Evolutionary conservation across 2,329 filamentous ascomycete genomes (phyloP), one percentile per base, ranked within the genome.

Genomic region (Pseudogymnoascus sp.): DNA sequence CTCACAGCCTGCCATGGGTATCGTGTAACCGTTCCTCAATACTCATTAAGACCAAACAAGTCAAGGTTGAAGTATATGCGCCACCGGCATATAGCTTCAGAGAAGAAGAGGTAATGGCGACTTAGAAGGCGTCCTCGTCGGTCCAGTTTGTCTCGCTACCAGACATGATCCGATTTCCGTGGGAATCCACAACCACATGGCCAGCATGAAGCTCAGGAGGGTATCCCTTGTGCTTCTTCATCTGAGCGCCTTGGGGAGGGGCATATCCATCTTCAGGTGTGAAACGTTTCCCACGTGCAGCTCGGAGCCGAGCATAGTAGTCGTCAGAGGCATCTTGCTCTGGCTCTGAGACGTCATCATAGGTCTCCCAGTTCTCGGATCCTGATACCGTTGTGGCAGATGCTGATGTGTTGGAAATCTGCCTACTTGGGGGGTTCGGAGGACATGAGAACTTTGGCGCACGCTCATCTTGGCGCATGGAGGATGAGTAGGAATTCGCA

Each of bases 321-420:
- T 95, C 93, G 66, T 95, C 90, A 3, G 86, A 87, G 0, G 83
- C 84, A 73, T 96, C 92, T 23, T 82, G 81, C 70, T 91, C 89
- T 0, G 87, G 85, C 71, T 91, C 88, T 66, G 88, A 91, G 68
- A 83, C 86, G 73, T 96, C 91, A 69, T 95, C 93, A 71, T 95
- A 97, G 8, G 93, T 96, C 76, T 97, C 93, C 93, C 93, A 97
- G 74, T 97, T 97, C 76, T 97, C 93, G 3, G 91, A 96, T 1
- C 90, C 91, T 4, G 90, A 91, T 26, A 89, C 81, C 21, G 81
- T 82, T 1, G 89, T 91, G n/a, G 78, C 78, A 21, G 79, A 77
- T 2, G 78, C 78, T 2, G 90, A 67, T 0, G 88, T 87, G 68
- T 86, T 86, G 5, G 88, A 91, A 14, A 88, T 86, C 69, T 93